These are phyloP conservation scores for Eucalyptus tenuipes DNA, from an alignment of 345 rosid genomes.

Conservation along the genomic window DNA sequence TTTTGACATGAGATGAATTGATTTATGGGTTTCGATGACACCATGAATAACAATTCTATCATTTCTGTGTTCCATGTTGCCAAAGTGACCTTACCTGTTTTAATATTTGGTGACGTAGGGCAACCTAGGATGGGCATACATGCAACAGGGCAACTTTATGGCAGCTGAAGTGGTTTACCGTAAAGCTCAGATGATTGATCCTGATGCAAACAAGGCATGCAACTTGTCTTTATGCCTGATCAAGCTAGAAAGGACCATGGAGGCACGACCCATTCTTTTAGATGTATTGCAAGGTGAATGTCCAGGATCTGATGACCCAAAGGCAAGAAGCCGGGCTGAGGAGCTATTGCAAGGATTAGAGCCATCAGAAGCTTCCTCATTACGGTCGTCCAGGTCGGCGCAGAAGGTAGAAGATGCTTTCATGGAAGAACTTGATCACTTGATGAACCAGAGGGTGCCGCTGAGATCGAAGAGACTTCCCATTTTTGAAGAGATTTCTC, in stretches of 20 bases:
- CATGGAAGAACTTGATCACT: constrained; percentile 49
- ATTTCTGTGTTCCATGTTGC: not conserved
- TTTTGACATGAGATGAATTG: not conserved
- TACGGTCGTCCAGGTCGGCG: not conserved
- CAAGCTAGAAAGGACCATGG: constrained; percentile 40
- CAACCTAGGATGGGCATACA: constrained; percentile 92
- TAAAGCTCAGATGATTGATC: constrained; percentile 72
- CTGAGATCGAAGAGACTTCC: constrained; percentile 72
- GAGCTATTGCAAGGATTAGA: constrained; percentile 35
- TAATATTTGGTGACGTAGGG: constrained; percentile 25
- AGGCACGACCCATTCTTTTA: constrained; percentile 40
- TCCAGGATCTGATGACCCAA: constrained; percentile 39
- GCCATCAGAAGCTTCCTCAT: not conserved
- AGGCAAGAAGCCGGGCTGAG: constrained; percentile 36
- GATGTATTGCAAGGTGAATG: constrained; percentile 23
- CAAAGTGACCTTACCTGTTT: not conserved
- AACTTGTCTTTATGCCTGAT: constrained; percentile 64
- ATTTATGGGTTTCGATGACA: not conserved
- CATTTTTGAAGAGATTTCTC: constrained; percentile 79
- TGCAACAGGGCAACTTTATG: constrained; percentile 58
- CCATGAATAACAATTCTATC: not conserved
- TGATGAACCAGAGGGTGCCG: constrained; percentile 59
- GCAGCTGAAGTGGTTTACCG: constrained; percentile 66
- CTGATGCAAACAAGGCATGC: constrained; percentile 91
- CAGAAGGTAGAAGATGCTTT: constrained; percentile 35